These are phyloP conservation scores for Fistulifera pelliculosa DNA, from an alignment of 108 stramenopile species.

Conservation along the genomic window DNA sequence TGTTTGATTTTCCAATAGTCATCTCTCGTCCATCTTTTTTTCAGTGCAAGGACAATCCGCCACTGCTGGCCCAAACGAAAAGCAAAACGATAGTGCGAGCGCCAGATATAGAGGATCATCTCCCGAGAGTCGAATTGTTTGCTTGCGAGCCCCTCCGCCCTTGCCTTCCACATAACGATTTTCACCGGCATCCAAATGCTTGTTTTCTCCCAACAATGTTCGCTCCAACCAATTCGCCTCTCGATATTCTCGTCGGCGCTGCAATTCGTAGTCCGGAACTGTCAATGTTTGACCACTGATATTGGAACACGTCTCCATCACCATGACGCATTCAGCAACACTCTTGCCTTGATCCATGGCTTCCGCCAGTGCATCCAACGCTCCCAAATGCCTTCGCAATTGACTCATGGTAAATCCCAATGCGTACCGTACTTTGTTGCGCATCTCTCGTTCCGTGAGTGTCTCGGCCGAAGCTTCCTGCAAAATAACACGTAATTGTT, in stretches of 20 bases:
- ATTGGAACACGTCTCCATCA: conserved; percentile 61
- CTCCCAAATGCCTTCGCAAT: conserved; percentile 60
- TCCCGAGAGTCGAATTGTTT: conserved; percentile 34
- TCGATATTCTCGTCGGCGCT: conserved; percentile 34
- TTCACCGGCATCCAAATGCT: conserved; percentile 60
- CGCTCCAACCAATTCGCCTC: conserved; percentile 25
- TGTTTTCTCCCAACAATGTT: conserved; percentile 37
- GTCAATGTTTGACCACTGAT: conserved; percentile 44
- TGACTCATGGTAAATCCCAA: conserved; percentile 74
- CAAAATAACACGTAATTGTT: conserved; percentile 17
- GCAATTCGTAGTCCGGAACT: conserved; percentile 51
- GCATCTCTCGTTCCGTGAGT: conserved; percentile 60
- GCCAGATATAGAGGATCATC: conserved; percentile 79
- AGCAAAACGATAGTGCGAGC: conserved; percentile 45
- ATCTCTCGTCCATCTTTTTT: background rate
- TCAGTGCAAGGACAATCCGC: conserved; percentile 29
- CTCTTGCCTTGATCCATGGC: conserved; percentile 65
- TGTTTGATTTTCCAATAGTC: no score
- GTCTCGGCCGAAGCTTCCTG: conserved; percentile 20
- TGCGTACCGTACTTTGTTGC: conserved; percentile 67
- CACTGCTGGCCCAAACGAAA: conserved; percentile 58
- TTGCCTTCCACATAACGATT: conserved; percentile 51
- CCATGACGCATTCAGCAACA: conserved; percentile 65
- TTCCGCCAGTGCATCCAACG: conserved; percentile 66
- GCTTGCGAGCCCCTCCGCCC: conserved; percentile 51